Evolutionary conservation across 176 grass and related monocot species (phyloP).

Genomic region (Chrysopogon serrulatus): DNA sequence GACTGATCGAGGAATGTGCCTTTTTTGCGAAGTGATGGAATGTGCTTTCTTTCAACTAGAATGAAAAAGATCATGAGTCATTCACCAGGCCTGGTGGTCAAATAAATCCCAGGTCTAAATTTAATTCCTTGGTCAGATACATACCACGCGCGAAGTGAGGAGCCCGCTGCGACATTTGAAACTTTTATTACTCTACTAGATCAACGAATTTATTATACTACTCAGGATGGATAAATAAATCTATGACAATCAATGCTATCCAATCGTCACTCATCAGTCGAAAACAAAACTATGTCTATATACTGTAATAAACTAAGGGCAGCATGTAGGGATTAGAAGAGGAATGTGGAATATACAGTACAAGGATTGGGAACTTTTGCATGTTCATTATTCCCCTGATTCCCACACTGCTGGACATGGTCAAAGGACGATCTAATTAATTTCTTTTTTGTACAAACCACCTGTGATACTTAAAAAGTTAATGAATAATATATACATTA

Average conservation of each 20-base stretch:
- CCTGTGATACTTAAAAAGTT: neutral
- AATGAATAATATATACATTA: neutral
- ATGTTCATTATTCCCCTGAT: conserved; percentile 33
- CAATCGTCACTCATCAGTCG: neutral
- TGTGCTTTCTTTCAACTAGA: neutral
- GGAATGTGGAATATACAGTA: conserved; percentile 48
- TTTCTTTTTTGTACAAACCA: neutral
- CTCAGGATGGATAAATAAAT: conserved; percentile 38
- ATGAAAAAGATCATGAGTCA: neutral
- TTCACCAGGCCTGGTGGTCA: neutral
- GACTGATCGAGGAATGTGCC: no score
- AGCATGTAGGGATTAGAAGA: conserved; percentile 39
- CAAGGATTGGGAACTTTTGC: neutral
- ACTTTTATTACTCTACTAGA: neutral
- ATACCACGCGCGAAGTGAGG: conserved; percentile 19
- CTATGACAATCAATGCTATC: conserved; percentile 20
- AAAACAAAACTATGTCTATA: conserved; percentile 16
- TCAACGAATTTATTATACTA: neutral
- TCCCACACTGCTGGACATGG: conserved; percentile 6
- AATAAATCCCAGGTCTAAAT: neutral
- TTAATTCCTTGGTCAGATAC: conserved; percentile 10
- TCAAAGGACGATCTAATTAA: conserved; percentile 14
- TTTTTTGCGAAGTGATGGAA: no score
- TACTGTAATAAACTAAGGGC: conserved; percentile 18
- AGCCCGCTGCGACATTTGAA: conserved; percentile 24